Base-by-base conservation (phyloP, 208 protist genomes). In the Crithidia sp. region DNA sequence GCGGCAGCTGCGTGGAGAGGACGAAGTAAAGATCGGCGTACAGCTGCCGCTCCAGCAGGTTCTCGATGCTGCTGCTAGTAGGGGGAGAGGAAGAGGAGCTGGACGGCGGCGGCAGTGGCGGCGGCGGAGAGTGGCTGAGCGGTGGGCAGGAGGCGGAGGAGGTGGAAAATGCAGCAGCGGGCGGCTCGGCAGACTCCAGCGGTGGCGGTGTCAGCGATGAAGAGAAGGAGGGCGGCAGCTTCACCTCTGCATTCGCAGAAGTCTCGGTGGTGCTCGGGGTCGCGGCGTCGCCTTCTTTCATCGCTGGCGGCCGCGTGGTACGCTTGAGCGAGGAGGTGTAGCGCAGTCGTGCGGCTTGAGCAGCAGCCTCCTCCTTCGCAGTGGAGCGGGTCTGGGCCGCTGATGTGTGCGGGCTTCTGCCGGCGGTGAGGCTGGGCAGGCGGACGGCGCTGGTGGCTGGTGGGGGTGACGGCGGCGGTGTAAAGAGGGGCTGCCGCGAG, bases 21-120 rank as follows among this genome's bases (percentile, higher is more conserved):
- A 71, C 61, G 37, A 77, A 59, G 40, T 83, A 88, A 13, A 79
- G 47, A 37, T 71, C 67, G 7, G 76, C 54, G 57, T 84, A 88
- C 52, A 70, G 64, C 45, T 84, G 70, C 13, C 49, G 52, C 37
- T 59, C 16, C 36, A 74, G 53, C 9, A 72, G 19, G 2, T 2
- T 44, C 8, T 53, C 44, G 28, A 72, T 54, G 19, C 28, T 28
- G 36, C 44, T 61, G 19, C 40, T 28, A 13, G 52, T 44, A 13
- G 54, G 40, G 3, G 55, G 5, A 28, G 3, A 39, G 2, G 52
- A 59, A 53, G 10, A 57, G 36, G 62, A 57, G 7, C 37, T n/a
- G n/a, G 47, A 19, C 13, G 8, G 16, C 47, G 5, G 6, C 12
- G 53, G 36, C 47, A 47, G 14, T 28, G 5, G 6, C 12, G 53